Percentiles rank a stretch among this genome's conserved stretches.
These are phyloP conservation scores for Naganishia vishniacii DNA, from an alignment of 768 basidiomycete genomes.

Conservation along the genomic window DNA sequence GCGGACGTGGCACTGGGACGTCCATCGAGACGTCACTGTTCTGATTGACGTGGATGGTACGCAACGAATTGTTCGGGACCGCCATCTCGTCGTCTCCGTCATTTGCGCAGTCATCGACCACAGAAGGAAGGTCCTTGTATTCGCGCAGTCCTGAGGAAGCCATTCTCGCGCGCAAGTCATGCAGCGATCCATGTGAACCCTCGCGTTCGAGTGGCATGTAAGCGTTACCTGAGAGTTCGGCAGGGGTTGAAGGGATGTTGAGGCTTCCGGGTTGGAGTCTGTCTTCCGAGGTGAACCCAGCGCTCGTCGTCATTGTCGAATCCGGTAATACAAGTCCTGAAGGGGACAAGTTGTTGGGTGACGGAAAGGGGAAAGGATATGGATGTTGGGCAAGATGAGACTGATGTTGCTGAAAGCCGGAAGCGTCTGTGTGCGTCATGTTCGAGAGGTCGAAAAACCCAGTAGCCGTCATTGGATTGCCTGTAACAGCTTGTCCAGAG, in stretches of 20 bases:
- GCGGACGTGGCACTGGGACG: slow-evolving; percentile 1
- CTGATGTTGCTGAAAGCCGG: neutral
- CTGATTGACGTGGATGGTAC: neutral
- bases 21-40: slow-evolving; percentile 10
- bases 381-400: slow-evolving; percentile 7
- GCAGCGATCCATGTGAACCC: slow-evolving; percentile 1
- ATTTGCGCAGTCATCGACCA: slow-evolving; percentile 3
- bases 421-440: neutral
- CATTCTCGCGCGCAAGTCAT: slow-evolving; percentile 13
- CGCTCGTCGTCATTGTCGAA: slow-evolving; percentile 12
- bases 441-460: slow-evolving; percentile 11
- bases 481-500: neutral
- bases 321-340: slow-evolving; percentile 19
- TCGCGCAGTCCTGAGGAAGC: neutral
- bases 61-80: neutral
- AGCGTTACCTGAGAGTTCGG: neutral
- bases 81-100: slow-evolving; percentile 16
- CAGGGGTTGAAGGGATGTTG: neutral
- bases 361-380: slow-evolving; percentile 14
- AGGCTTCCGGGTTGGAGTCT: neutral
- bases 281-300: neutral
- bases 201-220: neutral
- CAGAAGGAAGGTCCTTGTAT: slow-evolving; percentile 4
- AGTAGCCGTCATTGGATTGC: neutral
- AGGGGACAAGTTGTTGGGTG: slow-evolving; percentile 14